Evolutionary conservation across 2,329 filamentous ascomycete genomes (phyloP).

Genomic region (Apiospora rasikravindrae): DNA sequence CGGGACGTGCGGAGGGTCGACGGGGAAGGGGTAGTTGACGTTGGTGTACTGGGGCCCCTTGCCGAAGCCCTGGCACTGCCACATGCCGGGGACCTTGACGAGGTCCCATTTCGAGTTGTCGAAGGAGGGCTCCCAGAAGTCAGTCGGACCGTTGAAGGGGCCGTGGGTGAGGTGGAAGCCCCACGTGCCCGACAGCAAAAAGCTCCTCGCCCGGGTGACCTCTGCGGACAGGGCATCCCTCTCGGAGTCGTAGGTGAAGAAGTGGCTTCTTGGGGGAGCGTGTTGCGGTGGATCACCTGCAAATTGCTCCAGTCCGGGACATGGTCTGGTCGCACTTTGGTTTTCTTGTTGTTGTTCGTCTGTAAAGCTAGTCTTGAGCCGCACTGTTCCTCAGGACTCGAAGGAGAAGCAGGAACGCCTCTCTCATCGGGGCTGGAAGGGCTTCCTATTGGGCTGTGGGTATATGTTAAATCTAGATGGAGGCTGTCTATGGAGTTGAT

Average conservation of each 20-base stretch:
- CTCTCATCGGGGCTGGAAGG: neutral
- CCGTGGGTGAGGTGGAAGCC: constrained; percentile 55
- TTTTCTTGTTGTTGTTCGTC: neutral
- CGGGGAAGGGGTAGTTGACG: constrained; percentile 64
- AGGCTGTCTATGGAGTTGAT: neutral
- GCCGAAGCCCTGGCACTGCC: constrained; percentile 71
- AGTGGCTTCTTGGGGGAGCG: constrained; percentile 62
- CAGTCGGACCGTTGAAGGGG: constrained; percentile 50
- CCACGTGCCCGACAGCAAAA: constrained; percentile 59
- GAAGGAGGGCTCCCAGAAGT: constrained; percentile 45
- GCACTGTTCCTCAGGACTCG: neutral
- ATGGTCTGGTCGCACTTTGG: constrained; percentile 35
- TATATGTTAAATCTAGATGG: constrained; percentile 4
- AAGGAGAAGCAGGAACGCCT: neutral
- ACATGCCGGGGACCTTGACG: constrained; percentile 68
- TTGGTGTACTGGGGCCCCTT: constrained; percentile 68
- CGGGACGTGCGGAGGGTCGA: constrained; percentile 68
- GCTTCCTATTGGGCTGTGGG: neutral
- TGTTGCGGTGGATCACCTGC: constrained; percentile 63
- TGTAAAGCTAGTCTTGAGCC: neutral
- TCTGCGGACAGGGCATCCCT: constrained; percentile 53
- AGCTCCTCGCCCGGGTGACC: constrained; percentile 43
- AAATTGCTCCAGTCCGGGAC: constrained; percentile 67
- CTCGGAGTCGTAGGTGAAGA: constrained; percentile 57
- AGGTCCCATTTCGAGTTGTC: constrained; percentile 46